These are phyloP conservation scores for Crithidia sp. DNA, from an alignment of 208 protist species.

Conservation along the genomic window DNA sequence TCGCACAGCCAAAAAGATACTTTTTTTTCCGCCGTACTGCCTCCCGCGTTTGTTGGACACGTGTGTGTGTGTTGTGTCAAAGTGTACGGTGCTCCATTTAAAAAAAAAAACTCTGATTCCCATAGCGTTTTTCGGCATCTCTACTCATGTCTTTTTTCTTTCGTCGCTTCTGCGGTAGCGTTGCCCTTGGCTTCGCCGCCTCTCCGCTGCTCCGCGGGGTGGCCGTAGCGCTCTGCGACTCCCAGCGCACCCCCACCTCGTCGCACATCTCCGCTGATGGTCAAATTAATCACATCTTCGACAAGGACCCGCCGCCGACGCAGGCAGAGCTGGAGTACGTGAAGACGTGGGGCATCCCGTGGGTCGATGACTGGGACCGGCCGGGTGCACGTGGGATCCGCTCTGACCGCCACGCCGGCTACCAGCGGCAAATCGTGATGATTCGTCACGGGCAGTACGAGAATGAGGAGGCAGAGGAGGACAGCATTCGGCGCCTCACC, in stretches of 20 bases:
- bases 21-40: no score
- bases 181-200: conserved; percentile 36
- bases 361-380: conserved; percentile 73
- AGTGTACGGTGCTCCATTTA: no score
- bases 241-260: background rate
- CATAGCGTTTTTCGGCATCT: no score
- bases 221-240: conserved; percentile 35
- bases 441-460: conserved; percentile 88
- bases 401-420: conserved; percentile 4
- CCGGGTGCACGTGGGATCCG: conserved; percentile 28
- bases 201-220: conserved; percentile 29
- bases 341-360: conserved; percentile 72
- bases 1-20: no score
- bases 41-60: no score
- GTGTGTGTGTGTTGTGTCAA: no score
- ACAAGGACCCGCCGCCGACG: conserved; percentile 27
- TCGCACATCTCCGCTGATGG: conserved; percentile 43
- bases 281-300: conserved; percentile 39
- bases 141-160: conserved; percentile 32
- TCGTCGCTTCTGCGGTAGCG: conserved; percentile 25
- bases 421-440: conserved; percentile 68
- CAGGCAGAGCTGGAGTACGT: conserved; percentile 36
- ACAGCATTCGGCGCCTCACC: conserved; percentile 50
- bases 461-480: conserved; percentile 46
- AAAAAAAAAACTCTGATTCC: background rate